Base-by-base conservation (phyloP, 768 basidiomycete species). In the Amyloporia xantha region DNA sequence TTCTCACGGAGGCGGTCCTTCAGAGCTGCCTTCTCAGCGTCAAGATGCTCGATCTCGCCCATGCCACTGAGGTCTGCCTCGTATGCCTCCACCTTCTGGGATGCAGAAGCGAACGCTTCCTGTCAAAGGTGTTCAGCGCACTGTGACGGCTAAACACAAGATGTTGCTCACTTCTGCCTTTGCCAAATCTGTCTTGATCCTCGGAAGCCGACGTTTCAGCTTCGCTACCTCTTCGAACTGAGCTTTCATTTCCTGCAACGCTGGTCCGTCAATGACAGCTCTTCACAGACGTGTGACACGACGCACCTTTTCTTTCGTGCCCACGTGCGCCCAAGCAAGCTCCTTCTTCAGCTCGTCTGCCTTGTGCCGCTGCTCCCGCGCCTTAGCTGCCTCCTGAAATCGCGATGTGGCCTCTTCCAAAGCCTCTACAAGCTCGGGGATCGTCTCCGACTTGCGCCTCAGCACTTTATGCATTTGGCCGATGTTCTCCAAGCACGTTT, bases 311-410 rank as follows among this genome's bases (percentile, higher is more conserved):
- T 88, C 75, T 62, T 93, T 92, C 7, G 68, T 67, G 12, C 71
- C 73, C 19, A 95, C 87, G 57, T 88, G 85, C 12, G 91, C 78
- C 93, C 94, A 96, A 2, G 91, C 91, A 17, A 89, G 66, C 64
- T 93, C 87, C 54, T 78, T 81, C 71, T 86, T 85, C 44, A 91
- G 68, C 27, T 83, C 81, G 28, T 84, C 79, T 3, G 73, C 76
- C 63, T 79, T 84, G 56, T 75, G 68, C 54, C 81, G 78, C 60
- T 86, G 83, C 53, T 86, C 79, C 1, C 82, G 68, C 9, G 89
- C 86, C 52, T 83, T 86, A 6, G 76, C 65, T 0, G 92, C 91
- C 53, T 91, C 86, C 48, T 84, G 72, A 52, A 81, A 83, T 20
- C 82, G 78, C 1, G 69, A 61, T 2, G 68, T 69, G 0, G 83